Evolutionary conservation across 2,329 filamentous ascomycete species (phyloP).

Genomic region (Neoscytalidium dimidiatum): DNA sequence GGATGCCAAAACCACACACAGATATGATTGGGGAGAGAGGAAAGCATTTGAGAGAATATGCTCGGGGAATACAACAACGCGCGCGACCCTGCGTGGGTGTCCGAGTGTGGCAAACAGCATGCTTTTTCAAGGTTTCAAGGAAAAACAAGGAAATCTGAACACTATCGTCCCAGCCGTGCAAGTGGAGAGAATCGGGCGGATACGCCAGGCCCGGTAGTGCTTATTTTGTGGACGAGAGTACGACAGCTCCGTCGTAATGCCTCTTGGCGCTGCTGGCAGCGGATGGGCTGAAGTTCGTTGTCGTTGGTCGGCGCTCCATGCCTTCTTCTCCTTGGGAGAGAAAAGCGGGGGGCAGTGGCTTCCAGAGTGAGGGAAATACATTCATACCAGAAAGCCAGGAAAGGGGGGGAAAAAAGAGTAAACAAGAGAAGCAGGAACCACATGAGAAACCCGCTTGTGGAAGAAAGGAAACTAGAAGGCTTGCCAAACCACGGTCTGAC

Average conservation of each 20-base stretch:
- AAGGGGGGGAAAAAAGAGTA: neutral
- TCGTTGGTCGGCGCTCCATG: neutral
- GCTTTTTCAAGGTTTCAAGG: conserved; percentile 12
- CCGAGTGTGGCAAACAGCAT: conserved; percentile 4
- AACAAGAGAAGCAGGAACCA: conserved; percentile 13
- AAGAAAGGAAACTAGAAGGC: neutral
- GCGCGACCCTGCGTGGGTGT: neutral
- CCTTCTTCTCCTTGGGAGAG: neutral
- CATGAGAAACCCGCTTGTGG: conserved; percentile 12
- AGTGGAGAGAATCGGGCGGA: conserved; percentile 5
- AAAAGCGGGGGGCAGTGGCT: neutral
- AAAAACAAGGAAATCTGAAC: conserved; percentile 16
- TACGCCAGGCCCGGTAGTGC: neutral
- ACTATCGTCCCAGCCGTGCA: conserved; percentile 7
- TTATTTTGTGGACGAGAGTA: neutral
- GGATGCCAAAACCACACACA: conserved; percentile 1
- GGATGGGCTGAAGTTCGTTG: neutral
- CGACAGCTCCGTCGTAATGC: neutral
- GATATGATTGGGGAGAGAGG: conserved; percentile 2
- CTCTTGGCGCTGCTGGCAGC: conserved; percentile 9
- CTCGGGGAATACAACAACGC: conserved; percentile 12
- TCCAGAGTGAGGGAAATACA: conserved; percentile 2
- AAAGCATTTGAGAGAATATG: conserved; percentile 14
- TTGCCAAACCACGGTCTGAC: conserved; percentile 3
- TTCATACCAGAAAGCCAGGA: conserved; percentile 1